Base-by-base conservation (phyloP, 768 basidiomycete genomes). In the Cystofilobasidium capitatum region DNA sequence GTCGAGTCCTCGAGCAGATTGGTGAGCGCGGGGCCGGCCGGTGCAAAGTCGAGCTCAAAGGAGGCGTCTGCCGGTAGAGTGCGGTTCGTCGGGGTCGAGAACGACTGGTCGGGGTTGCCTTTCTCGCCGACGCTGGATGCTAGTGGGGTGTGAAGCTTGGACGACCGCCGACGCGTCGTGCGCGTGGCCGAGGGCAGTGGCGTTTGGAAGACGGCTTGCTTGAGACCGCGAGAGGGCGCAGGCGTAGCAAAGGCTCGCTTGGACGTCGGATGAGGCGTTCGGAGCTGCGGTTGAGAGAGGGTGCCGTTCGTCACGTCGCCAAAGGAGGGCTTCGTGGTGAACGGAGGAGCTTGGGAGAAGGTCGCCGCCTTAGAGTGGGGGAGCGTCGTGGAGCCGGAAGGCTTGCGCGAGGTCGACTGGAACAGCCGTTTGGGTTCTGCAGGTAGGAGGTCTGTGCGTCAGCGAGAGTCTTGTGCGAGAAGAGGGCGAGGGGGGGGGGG, bases 361-460 rank as follows among this genome's bases (percentile, higher is more conserved):
- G 51, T 55, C 29, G 51, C 51, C 31, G 51, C 29, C 51, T 55
- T 55, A 31, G 51, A 55, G 29, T 55, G 51, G 13, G 51, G 51
- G 20, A 55, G 51, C 14, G 24, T 54, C 8, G 8, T 20, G 49
- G 9, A 14, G 49, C 9, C 16, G 47, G 47, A 49, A 22, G 47
- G 47, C 24, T 49, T 49, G 47, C 13, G n/a, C 9, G n/a, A 49
- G 22, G 47, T 16, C 20, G 47, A 24, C 51, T 55, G 51, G 51
- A 55, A 55, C 29, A 55, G 51, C 51, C 51, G 51, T 17, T 31
- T 29, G 2, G 51, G 51, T 2, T 4, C 51, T 55, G 29, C 51
- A 31, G 7, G 49, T 49, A 51, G 9, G 6, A n/a, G 14, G 44
- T 5, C 6, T 20, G 44, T 16, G 6, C 17, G 44, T 45, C 44